phyloP scores from a whole-genome alignment of 2,329 filamentous ascomycete species.

The Cladosporium sp. region DNA sequence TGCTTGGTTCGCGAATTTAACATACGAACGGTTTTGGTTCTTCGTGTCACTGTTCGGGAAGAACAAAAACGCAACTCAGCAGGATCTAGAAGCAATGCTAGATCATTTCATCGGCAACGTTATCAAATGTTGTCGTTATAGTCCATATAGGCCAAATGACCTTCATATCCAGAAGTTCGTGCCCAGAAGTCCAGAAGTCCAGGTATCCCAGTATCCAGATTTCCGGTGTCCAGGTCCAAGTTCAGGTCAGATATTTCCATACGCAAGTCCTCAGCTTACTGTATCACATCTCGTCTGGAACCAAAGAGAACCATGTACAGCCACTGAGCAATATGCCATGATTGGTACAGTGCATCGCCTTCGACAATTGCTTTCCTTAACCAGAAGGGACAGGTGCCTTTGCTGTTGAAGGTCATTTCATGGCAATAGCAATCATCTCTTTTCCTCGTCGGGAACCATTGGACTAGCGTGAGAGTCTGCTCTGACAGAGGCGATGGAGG shows the following conservation, averaged over 20 bases:
- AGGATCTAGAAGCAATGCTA: neutral
- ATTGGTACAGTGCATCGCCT: neutral
- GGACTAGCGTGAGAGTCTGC: neutral
- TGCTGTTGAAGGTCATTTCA: neutral
- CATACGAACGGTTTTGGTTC: neutral
- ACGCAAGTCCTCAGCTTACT: neutral
- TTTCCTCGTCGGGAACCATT: neutral
- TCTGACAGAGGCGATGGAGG: neutral
- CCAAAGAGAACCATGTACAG: neutral
- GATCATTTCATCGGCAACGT: neutral
- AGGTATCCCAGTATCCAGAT: neutral
- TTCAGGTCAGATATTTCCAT: neutral
- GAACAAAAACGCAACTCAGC: neutral
- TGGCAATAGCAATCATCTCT: neutral
- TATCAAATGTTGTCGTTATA: neutral
- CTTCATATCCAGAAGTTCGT: neutral
- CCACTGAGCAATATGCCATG: neutral
- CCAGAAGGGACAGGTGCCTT: neutral
- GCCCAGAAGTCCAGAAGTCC: neutral
- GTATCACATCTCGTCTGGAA: neutral
- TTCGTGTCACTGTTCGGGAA: neutral
- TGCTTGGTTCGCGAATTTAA: neutral
- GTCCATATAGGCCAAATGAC: neutral
- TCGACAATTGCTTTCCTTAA: neutral
- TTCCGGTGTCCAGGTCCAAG: neutral